phyloP scores from a whole-genome alignment of 2,329 filamentous ascomycete species.

The Fusarium camptoceras region DNA sequence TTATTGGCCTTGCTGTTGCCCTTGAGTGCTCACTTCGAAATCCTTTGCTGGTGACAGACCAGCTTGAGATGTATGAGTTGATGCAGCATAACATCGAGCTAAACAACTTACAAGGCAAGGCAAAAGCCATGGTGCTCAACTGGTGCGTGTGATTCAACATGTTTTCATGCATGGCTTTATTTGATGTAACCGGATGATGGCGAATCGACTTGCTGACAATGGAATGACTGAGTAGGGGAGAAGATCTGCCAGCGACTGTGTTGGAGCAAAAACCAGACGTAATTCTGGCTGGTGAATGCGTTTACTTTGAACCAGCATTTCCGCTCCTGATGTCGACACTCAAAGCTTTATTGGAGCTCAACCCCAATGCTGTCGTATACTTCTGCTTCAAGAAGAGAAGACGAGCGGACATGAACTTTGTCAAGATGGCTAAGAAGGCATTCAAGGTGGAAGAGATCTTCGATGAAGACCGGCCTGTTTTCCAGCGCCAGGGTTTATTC shows the following conservation, averaged over 20 bases:
- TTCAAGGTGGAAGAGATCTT: conserved; percentile 72
- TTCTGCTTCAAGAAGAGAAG: conserved; percentile 97
- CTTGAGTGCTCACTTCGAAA: conserved; percentile 63
- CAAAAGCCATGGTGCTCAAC: conserved; percentile 78
- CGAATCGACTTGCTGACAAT: conserved; percentile 36
- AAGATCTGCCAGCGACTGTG: conserved; percentile 66
- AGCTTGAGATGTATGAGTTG: conserved; percentile 83
- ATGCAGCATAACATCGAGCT: conserved; percentile 90
- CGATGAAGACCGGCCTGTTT: conserved; percentile 70
- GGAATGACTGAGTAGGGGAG: conserved; percentile 61
- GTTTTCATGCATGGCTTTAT: conserved; percentile 40
- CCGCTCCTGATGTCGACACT: conserved; percentile 86
- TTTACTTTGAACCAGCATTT: conserved; percentile 97
- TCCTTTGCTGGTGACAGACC: conserved; percentile 86
- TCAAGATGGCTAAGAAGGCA: conserved; percentile 75
- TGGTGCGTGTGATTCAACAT: conserved; percentile 68
- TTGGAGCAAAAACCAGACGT: conserved; percentile 74
- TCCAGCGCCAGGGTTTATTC: conserved; percentile 69
- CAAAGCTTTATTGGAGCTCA: conserved; percentile 77
- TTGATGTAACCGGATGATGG: conserved; percentile 4
- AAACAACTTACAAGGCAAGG: conserved; percentile 75
- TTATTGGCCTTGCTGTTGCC: conserved; percentile 78
- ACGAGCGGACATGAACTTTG: conserved; percentile 80
- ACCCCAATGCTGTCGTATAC: conserved; percentile 71
- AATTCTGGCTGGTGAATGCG: conserved; percentile 94